Evolutionary conservation across 2,329 filamentous ascomycete species (phyloP).

Genomic region (Ceratocystis lukuohia): DNA sequence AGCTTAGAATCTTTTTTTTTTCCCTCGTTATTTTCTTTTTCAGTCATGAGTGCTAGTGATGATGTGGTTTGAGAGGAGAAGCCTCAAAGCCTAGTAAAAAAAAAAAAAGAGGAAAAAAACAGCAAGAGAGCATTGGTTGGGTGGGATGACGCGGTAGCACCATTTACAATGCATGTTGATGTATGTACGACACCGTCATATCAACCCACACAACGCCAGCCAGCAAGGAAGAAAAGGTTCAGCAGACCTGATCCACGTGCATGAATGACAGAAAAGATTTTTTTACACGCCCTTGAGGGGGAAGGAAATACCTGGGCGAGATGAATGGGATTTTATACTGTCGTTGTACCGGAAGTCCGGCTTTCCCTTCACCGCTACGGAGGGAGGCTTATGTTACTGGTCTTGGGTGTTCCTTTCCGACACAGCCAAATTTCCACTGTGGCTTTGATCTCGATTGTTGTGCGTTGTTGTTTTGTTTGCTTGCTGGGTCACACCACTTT

Average conservation of each 20-base stretch:
- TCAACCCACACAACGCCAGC: not conserved
- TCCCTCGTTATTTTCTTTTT: not conserved
- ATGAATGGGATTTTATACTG: not conserved
- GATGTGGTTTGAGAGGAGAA: too few species aligned
- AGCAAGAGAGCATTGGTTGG: not conserved
- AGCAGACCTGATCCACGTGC: conserved; percentile 1
- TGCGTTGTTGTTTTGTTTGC: not conserved
- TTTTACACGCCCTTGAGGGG: not conserved
- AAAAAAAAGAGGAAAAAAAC: too few species aligned
- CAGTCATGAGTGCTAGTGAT: not conserved
- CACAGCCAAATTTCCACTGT: not conserved
- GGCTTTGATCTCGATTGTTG: not conserved
- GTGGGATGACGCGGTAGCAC: not conserved
- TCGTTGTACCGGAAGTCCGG: not conserved
- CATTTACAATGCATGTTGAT: not conserved
- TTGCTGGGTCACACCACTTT: not conserved
- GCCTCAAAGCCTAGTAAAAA: not conserved
- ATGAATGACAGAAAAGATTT: not conserved
- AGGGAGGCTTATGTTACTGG: not conserved
- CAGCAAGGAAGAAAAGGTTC: not conserved
- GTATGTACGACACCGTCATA: not conserved
- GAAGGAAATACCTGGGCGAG: not conserved
- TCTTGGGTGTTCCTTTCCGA: not conserved
- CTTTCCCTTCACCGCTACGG: not conserved
- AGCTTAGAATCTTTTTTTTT: not conserved